Evolutionary conservation across 2,329 filamentous ascomycete species (phyloP).

Genomic region (Epicoccum sorghinum): DNA sequence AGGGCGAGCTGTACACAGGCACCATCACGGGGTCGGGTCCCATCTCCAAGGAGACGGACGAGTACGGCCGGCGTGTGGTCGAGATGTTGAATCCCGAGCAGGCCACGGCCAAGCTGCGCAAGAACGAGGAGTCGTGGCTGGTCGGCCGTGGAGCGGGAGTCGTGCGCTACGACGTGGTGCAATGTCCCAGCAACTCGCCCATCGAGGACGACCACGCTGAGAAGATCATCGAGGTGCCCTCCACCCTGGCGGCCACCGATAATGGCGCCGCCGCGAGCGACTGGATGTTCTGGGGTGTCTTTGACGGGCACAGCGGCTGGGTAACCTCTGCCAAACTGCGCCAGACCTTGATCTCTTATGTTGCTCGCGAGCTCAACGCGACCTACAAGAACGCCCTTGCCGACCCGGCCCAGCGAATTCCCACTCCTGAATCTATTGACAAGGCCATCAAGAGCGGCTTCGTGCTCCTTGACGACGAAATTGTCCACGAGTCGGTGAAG

Average conservation of each 20-base stretch:
- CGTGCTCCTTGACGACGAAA: slow-evolving; percentile 86
- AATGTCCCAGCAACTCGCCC: slow-evolving; percentile 61
- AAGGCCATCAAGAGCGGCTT: slow-evolving; percentile 93
- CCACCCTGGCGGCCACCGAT: slow-evolving; percentile 61
- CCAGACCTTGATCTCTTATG: slow-evolving; percentile 88
- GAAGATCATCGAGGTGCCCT: slow-evolving; percentile 91
- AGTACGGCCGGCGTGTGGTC: slow-evolving; percentile 81
- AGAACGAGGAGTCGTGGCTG: slow-evolving; percentile 88
- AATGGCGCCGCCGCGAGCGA: slow-evolving; percentile 69
- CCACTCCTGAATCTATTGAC: slow-evolving; percentile 81
- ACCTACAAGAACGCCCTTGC: slow-evolving; percentile 80
- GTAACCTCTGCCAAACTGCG: slow-evolving; percentile 96
- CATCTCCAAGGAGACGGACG: slow-evolving; percentile 85
- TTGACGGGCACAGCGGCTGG: slow-evolving; percentile 97
- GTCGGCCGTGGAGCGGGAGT: slow-evolving; percentile 90
- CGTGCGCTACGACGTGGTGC: slow-evolving; percentile 90
- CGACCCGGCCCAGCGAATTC: slow-evolving; percentile 64
- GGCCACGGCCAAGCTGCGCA: slow-evolving; percentile 84
- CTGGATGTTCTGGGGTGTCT: slow-evolving; percentile 99
- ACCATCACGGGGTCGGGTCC: slow-evolving; percentile 85
- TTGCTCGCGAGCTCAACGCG: slow-evolving; percentile 88
- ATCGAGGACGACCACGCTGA: slow-evolving; percentile 99
- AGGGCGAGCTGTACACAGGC: slow-evolving; percentile 87
- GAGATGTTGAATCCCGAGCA: slow-evolving; percentile 98
- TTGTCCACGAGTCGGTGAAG: slow-evolving; percentile 89